phyloP scores from a whole-genome alignment of 2,329 filamentous ascomycete genomes.

The Phyllachora maydis region DNA sequence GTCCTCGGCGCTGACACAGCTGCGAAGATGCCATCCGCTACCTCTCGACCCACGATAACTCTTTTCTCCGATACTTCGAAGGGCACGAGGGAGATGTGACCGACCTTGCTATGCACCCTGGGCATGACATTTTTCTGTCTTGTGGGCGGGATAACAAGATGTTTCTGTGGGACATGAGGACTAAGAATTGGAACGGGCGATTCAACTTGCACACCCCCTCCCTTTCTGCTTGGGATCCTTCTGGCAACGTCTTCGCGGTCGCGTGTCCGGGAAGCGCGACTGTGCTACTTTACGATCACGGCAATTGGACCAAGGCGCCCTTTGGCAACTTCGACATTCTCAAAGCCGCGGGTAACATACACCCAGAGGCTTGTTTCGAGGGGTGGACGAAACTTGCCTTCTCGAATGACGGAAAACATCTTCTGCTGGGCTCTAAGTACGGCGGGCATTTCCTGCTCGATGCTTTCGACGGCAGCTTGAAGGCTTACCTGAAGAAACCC shows the following conservation, averaged over 20 bases:
- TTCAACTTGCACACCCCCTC: conserved; percentile 65
- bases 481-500: conserved; percentile 46
- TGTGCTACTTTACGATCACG: conserved; percentile 77
- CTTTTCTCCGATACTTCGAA: conserved; percentile 88
- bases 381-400: conserved; percentile 90
- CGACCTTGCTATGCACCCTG: conserved; percentile 63
- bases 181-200: conserved; percentile 59
- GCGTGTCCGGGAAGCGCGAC: conserved; percentile 62
- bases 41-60: conserved; percentile 85
- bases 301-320: conserved; percentile 82
- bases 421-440: conserved; percentile 70
- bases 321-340: conserved; percentile 72
- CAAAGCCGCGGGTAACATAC: conserved; percentile 25
- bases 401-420: conserved; percentile 79
- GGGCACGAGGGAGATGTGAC: conserved; percentile 79
- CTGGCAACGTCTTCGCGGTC: conserved; percentile 77
- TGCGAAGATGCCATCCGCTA: conserved; percentile 59
- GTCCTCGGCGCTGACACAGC: conserved; percentile 1
- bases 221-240: conserved; percentile 79
- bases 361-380: conserved; percentile 35
- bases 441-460: conserved; percentile 83
- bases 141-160: conserved; percentile 83
- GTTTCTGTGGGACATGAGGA: conserved; percentile 72
- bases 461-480: conserved; percentile 66
- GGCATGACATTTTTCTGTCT: conserved; percentile 78